Base-by-base conservation (phyloP, 306 rosid genomes). In the Begonia loranthoides region DNA sequence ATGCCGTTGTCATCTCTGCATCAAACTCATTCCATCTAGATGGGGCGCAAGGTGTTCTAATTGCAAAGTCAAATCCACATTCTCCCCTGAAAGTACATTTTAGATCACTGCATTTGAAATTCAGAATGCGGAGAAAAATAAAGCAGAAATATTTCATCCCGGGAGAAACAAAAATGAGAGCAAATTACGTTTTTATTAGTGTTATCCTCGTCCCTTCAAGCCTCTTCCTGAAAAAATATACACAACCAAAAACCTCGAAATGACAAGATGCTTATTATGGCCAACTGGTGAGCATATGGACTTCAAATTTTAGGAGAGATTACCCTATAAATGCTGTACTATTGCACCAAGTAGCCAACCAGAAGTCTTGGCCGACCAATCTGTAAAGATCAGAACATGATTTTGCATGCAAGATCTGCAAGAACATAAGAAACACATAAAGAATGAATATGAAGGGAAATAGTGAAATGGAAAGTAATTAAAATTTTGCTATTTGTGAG, bases 181-280 rank as follows among this genome's bases (percentile, higher is more conserved):
- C 22, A 41, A 63, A 66, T 73, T 79, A 88, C 97, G 41, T 68
- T 80, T 90, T 85, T 45, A 65, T 66, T 8, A 90, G 71, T 49
- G 88, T 78, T 57, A 90, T 80, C 81, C 97, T 76, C 1, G 97
- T 86, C 57, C 97, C 97, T 63, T 90, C 97, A 66, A 90, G 95
- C 70, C 69, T 82, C 74, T 80, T 90, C 95, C 97, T 90, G 94
- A 41, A 61, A 82, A 62, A 62, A 58, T 19, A 19, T 28, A 28
- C 9, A 28, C 50, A 61, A 57, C 55, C 52, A 57, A 52, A 65
- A 70, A 61, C 50, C 36, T 28, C 36, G 8, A 28, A 4, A 28
- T 28, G 36, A 28, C 36, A 28, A 28, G 4, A 28, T 28, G 36
- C 36, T 28, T 7, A 28, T 28, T 28, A 28, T 1, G 34, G 36